Conservation (phyloP, 140 eudicot species). For the Flaveria floridana region DNA sequence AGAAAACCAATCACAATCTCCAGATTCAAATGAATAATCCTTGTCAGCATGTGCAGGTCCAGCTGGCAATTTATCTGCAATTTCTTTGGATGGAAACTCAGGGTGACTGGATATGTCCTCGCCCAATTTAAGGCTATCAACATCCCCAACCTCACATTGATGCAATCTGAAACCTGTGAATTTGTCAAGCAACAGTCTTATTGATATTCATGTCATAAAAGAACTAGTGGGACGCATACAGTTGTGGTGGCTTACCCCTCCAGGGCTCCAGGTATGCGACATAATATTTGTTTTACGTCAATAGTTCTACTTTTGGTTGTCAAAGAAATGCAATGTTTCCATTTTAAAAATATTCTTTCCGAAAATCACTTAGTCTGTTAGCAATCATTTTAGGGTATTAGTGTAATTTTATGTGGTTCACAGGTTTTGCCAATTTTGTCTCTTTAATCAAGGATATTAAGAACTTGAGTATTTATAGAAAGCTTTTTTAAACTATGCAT, state of each 20-base stretch:
- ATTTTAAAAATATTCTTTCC: conserved; percentile 1
- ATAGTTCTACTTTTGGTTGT: background rate
- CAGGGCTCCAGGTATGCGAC: background rate
- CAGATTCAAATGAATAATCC: conserved; percentile 38
- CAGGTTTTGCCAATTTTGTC: conserved; percentile 7
- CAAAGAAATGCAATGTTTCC: conserved; percentile 4
- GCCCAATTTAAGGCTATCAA: conserved; percentile 28
- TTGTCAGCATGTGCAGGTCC: conserved; percentile 40
- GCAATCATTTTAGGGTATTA: background rate
- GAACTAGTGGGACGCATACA: background rate
- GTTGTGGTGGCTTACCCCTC: background rate
- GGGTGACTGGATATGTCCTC: conserved; percentile 29
- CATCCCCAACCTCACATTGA: conserved; percentile 41
- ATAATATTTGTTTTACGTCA: background rate
- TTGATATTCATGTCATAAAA: conserved; percentile 10
- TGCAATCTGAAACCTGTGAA: conserved; percentile 45
- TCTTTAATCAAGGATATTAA: background rate
- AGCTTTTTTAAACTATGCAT: background rate
- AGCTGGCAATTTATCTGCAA: conserved; percentile 45
- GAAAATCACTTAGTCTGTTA: background rate
- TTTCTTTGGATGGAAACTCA: conserved; percentile 39
- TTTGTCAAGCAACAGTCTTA: conserved; percentile 22
- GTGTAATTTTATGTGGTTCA: background rate
- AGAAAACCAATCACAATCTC: conserved; percentile 57
- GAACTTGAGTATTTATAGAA: background rate